phyloP scores from a whole-genome alignment of 108 stramenopile species.

The Bacterosira constricta region DNA sequence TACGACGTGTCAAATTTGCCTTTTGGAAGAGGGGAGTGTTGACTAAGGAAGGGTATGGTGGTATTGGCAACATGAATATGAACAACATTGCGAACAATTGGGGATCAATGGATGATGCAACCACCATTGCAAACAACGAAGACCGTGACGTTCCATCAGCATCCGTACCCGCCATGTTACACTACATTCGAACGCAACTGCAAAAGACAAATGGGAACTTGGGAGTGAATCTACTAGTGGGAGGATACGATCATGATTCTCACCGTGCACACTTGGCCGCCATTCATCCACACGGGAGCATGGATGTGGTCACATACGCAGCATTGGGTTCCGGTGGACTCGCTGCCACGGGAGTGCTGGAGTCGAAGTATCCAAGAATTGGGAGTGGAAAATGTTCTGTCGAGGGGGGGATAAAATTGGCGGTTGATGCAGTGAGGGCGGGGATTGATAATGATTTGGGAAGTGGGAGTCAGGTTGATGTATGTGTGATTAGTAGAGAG shows the following conservation, averaged over 20 bases:
- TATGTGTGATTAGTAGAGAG: conserved; percentile 26
- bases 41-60: conserved; percentile 23
- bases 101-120: too few species aligned
- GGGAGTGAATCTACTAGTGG: conserved; percentile 80
- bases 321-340: conserved; percentile 86
- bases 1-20: conserved; percentile 53
- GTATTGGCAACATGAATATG: conserved; percentile 23
- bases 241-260: conserved; percentile 56
- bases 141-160: conserved; percentile 18
- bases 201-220: conserved; percentile 53
- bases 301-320: conserved; percentile 77
- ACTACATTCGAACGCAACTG: conserved; percentile 57
- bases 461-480: conserved; percentile 71
- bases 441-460: conserved; percentile 89
- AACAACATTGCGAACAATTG: too few species aligned
- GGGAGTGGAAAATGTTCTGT: conserved; percentile 34
- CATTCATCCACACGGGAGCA: conserved; percentile 83
- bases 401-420: conserved; percentile 66
- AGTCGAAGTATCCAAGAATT: conserved; percentile 51
- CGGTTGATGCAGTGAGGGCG: conserved; percentile 65
- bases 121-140: too few species aligned
- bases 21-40: conserved; percentile 38
- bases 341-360: conserved; percentile 81
- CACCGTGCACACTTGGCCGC: conserved; percentile 57
- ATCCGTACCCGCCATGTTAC: conserved; percentile 50